phyloP scores from a whole-genome alignment of 2,329 filamentous ascomycete species.

The Colletotrichum godetiae region DNA sequence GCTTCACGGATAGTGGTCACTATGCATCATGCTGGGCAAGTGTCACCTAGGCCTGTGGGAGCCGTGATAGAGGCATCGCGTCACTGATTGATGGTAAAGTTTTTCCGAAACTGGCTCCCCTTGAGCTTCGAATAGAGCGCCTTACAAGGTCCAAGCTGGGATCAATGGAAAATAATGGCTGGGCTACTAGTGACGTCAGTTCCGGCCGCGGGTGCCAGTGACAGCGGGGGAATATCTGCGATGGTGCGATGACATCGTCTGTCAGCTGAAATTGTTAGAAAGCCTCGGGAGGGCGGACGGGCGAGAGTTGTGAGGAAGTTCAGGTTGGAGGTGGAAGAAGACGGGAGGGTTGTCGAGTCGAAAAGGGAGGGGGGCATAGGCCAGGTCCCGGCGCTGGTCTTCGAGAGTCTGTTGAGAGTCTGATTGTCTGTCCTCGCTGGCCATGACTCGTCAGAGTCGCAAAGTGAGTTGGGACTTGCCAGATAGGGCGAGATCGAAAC shows the following conservation, averaged over 20 bases:
- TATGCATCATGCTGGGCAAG: slow-evolving; percentile 20
- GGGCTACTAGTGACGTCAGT: slow-evolving; percentile 30
- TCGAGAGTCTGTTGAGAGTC: background rate
- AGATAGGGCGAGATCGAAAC: slow-evolving; percentile 34
- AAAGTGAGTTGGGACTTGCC: slow-evolving; percentile 33
- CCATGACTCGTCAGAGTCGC: slow-evolving; percentile 32
- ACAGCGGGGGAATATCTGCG: slow-evolving; percentile 10
- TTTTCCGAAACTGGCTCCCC: slow-evolving; percentile 25
- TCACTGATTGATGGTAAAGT: slow-evolving; percentile 24
- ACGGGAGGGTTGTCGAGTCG: slow-evolving; percentile 13
- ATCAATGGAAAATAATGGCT: background rate
- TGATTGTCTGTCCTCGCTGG: slow-evolving; percentile 16
- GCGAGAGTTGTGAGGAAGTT: background rate
- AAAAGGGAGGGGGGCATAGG: slow-evolving; percentile 4
- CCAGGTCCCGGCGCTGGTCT: slow-evolving; percentile 9
- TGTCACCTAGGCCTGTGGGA: background rate
- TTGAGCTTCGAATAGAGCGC: slow-evolving; percentile 17
- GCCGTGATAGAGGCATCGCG: slow-evolving; percentile 17
- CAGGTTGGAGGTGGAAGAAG: background rate
- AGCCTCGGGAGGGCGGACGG: slow-evolving; percentile 22
- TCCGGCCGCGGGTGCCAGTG: slow-evolving; percentile 10
- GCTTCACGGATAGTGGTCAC: slow-evolving; percentile 2
- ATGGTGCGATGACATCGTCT: slow-evolving; percentile 31
- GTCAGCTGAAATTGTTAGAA: slow-evolving; percentile 30
- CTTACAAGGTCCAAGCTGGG: slow-evolving; percentile 33